Conservation (phyloP, 129 eudicot genomes). For the Flaveria brownii region DNA sequence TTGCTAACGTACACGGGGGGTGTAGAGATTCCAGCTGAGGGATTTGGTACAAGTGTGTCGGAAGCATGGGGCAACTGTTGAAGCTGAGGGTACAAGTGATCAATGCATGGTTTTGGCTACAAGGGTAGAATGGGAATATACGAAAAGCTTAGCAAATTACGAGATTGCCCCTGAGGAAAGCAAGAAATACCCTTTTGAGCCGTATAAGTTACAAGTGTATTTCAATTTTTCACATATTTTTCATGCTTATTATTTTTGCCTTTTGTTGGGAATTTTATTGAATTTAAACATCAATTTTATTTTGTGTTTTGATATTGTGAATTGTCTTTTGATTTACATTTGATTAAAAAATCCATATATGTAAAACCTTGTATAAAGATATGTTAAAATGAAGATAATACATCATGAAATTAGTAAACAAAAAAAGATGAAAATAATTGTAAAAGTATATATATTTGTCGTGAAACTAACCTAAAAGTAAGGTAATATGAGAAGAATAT, state of each 20-base stretch:
- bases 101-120: conserved; percentile 3
- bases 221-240: conserved; percentile 18
- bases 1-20: conserved; percentile 61
- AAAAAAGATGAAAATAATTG: no score
- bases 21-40: conserved; percentile 51
- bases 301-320: background rate
- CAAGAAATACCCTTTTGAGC: background rate
- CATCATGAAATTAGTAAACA: no score
- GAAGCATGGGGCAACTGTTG: conserved; percentile 56
- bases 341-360: no score
- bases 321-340: background rate
- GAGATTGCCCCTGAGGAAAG: conserved; percentile 20
- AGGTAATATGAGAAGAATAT: no score
- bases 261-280: conserved; percentile 17
- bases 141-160: conserved; percentile 11
- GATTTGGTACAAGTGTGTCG: conserved; percentile 46
- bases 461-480: no score
- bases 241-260: conserved; percentile 19
- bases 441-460: no score
- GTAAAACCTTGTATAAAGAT: no score
- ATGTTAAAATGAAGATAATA: no score
- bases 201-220: background rate
- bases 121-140: conserved; percentile 28
- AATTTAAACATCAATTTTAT: conserved; percentile 1
- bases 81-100: conserved; percentile 23